Conservation (phyloP, 305 asterid species). For the Fraxinus greggii region DNA sequence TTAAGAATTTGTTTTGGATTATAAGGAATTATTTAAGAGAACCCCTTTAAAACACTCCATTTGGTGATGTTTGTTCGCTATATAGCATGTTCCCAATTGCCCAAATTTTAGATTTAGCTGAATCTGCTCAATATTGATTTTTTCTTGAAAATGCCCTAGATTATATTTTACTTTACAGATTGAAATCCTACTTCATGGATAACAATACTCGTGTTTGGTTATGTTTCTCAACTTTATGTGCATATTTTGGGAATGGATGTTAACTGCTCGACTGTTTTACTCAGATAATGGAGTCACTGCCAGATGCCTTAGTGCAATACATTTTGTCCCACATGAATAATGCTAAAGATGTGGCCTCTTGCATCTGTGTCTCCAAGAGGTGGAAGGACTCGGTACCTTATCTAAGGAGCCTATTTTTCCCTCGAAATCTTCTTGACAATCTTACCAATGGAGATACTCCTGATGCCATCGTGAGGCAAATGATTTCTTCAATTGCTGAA, state of each 20-base stretch:
- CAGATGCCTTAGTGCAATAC: constrained; percentile 72
- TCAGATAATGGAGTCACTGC: constrained; percentile 74
- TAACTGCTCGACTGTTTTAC: constrained; percentile 40
- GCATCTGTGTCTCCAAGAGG: constrained; percentile 73
- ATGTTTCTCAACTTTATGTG: background rate
- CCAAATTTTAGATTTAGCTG: constrained; percentile 27
- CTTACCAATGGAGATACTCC: constrained; percentile 51
- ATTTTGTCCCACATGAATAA: constrained; percentile 64
- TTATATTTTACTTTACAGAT: background rate
- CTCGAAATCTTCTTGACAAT: constrained; percentile 68
- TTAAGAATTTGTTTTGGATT: background rate
- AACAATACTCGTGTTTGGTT: background rate
- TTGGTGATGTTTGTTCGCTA: background rate
- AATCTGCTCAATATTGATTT: constrained; percentile 13
- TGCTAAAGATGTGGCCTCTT: constrained; percentile 86
- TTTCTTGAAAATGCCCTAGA: background rate
- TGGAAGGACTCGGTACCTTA: constrained; percentile 85
- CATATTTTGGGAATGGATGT: constrained; percentile 17
- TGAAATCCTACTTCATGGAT: background rate
- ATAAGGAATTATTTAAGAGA: background rate
- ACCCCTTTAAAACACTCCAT: background rate
- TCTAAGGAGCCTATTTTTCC: constrained; percentile 60
- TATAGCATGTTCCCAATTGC: constrained; percentile 1
- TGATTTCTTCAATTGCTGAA: constrained; percentile 50
- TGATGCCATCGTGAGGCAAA: constrained; percentile 49